Percentiles rank a stretch among this genome's conserved stretches.
phyloP scores from a whole-genome alignment of 2,329 filamentous ascomycete species.

The Aspergillus fischeri region DNA sequence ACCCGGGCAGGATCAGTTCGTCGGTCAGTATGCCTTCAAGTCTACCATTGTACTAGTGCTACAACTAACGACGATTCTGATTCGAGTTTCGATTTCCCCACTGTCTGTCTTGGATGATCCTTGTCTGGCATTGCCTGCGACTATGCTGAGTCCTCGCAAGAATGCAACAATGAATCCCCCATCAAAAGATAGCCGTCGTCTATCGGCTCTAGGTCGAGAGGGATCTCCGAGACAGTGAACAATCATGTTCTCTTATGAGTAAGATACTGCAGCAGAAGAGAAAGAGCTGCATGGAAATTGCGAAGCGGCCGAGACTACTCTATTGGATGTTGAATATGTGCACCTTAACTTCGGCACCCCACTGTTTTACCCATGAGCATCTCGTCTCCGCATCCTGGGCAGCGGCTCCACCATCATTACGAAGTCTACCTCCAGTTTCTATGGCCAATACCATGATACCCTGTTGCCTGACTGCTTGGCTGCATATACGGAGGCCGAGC shows the following conservation, averaged over 20 bases:
- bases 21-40: not conserved
- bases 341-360: slow-evolving; percentile 59
- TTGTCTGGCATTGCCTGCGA: not conserved
- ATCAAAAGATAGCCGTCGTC: not conserved
- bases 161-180: too few species aligned
- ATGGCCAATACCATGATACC: too few species aligned
- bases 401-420: too few species aligned
- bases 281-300: not conserved
- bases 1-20: not conserved
- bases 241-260: not conserved
- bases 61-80: too few species aligned
- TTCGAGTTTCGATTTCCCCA: too few species aligned
- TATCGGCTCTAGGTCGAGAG: not conserved
- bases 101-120: not conserved
- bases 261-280: not conserved
- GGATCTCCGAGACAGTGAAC: not conserved
- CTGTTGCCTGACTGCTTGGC: too few species aligned
- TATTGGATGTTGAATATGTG: slow-evolving; percentile 43
- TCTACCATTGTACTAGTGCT: not conserved
- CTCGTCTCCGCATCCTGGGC: too few species aligned
- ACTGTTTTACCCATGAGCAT: too few species aligned
- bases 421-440: too few species aligned
- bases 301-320: not conserved
- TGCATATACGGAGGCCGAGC: too few species aligned
- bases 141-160: too few species aligned